Percentiles rank a stretch among this genome's conserved stretches.
phyloP scores from a whole-genome alignment of 768 basidiomycete species.

The Tricholoma matsutake region DNA sequence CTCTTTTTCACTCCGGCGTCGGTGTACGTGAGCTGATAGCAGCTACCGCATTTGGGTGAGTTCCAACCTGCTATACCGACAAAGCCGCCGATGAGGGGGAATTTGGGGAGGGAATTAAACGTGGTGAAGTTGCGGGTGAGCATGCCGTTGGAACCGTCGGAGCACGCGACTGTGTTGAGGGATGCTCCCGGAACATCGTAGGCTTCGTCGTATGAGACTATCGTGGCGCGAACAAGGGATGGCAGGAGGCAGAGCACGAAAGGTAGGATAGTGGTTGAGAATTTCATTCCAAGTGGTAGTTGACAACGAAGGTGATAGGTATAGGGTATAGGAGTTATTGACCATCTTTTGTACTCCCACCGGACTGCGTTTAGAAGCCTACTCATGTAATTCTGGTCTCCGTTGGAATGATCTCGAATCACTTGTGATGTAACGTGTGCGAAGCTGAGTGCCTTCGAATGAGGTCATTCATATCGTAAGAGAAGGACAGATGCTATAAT shows the following conservation, averaged over 20 bases:
- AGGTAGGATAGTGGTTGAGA: conserved; percentile 20
- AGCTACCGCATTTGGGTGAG: conserved; percentile 48
- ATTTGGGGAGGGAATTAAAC: conserved; percentile 45
- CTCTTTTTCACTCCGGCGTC: conserved; percentile 21
- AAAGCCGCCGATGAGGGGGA: conserved; percentile 51
- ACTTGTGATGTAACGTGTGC: too few species aligned
- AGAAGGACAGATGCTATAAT: neutral
- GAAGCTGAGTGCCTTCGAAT: neutral
- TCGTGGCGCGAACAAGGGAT: conserved; percentile 4
- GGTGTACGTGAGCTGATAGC: conserved; percentile 49
- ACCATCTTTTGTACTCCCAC: neutral
- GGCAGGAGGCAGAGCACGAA: conserved; percentile 18
- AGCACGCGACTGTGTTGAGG: conserved; percentile 44
- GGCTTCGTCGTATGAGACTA: conserved; percentile 33
- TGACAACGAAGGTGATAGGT: neutral
- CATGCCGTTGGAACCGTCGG: conserved; percentile 46
- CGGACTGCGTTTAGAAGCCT: neutral
- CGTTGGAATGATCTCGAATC: neutral
- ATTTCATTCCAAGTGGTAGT: conserved; percentile 29
- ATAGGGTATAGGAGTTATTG: neutral
- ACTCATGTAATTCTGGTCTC: neutral
- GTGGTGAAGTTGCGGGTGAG: conserved; percentile 36
- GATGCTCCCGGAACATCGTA: conserved; percentile 35
- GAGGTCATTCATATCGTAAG: neutral
- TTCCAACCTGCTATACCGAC: conserved; percentile 41